Evolutionary conservation across 176 grass and related monocot species (phyloP), one percentile per base, ranked within the genome.

Genomic region (Calamus simplicifolius): DNA sequence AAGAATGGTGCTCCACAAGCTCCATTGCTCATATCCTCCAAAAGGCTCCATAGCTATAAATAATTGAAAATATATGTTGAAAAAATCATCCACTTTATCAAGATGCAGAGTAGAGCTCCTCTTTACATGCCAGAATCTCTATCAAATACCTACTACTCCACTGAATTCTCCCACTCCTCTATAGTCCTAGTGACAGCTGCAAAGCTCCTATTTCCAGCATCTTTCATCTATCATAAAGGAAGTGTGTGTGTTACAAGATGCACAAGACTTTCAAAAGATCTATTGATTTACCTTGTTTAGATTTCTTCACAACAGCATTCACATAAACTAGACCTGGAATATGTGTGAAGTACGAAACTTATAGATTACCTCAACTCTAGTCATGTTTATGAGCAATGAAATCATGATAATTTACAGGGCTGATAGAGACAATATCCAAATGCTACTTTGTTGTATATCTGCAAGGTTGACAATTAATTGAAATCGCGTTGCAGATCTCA

Each of bases 141-240:
- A 28, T 56, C 29, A 54, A 68, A 54, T 57, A 66, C 12, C 52
- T 56, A 56, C 53, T 38, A 56, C 7, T 68, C 53, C 66, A 43
- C 23, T 56, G 66, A 68, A 10, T 56, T 29, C 66, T 68, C 66
- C 66, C 66, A 68, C 66, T 68, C 66, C 66, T 68, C 66, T 68
- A 68, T 49, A 68, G 52, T 16, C 29, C 66, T 68, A 68, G 19
- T 56, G 53, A 57, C 29, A 57, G 66, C 66, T 68, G 51, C 66
- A 68, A 56, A 68, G 66, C 66, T 68, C 66, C 52, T 48, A 68
- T 56, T 68, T 43, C 66, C 66, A 68, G 66, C 66, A 57, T 57
- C 29, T 54, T 56, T 68, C 29, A 68, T 68, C 66, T 68, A 68
- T 68, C 66, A 68, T 68, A 56, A 68, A 68, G 66, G 66, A 68